phyloP scores from a whole-genome alignment of 441 rosid genomes.

The Pelargonium citronellum region DNA sequence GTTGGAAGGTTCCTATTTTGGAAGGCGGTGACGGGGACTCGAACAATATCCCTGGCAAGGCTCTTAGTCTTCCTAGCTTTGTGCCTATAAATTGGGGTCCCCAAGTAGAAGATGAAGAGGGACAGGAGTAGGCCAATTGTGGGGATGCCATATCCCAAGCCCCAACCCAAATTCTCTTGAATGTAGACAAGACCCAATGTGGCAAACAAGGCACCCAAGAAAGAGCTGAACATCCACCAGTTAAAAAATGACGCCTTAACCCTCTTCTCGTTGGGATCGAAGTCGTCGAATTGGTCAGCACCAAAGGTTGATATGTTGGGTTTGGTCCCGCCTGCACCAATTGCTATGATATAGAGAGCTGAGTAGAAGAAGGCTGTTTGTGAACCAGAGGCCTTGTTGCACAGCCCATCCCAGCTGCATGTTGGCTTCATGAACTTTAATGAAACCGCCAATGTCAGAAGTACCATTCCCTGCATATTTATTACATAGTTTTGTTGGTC shows the following conservation, averaged over 20 bases:
- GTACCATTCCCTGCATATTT: slow-evolving; percentile 56
- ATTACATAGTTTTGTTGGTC: too few relatives aligned
- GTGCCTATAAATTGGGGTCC: slow-evolving; percentile 72
- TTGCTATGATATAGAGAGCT: slow-evolving; percentile 60
- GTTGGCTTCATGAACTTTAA: slow-evolving; percentile 65
- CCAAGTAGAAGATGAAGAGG: slow-evolving; percentile 47
- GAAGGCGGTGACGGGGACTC: slow-evolving; percentile 62
- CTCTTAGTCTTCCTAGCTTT: slow-evolving; percentile 59
- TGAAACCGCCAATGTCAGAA: slow-evolving; percentile 65
- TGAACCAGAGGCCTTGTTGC: slow-evolving; percentile 49
- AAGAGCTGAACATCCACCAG: slow-evolving; percentile 96
- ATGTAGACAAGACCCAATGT: slow-evolving; percentile 67
- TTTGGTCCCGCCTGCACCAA: slow-evolving; percentile 88
- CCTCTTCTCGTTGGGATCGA: slow-evolving; percentile 58
- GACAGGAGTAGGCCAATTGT: slow-evolving; percentile 61
- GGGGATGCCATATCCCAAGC: slow-evolving; percentile 68
- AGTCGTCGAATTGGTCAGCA: slow-evolving; percentile 86
- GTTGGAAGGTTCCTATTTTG: slow-evolving; percentile 44
- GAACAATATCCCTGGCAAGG: slow-evolving; percentile 52
- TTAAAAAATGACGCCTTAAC: slow-evolving; percentile 85
- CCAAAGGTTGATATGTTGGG: slow-evolving; percentile 89
- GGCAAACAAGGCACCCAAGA: slow-evolving; percentile 81
- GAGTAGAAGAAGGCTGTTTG: slow-evolving; percentile 58
- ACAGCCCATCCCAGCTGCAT: slow-evolving; percentile 34
- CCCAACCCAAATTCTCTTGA: slow-evolving; percentile 91